Evolutionary conservation across 805 yeast genomes (phyloP).

Genomic region (Candida tallmaniae): DNA sequence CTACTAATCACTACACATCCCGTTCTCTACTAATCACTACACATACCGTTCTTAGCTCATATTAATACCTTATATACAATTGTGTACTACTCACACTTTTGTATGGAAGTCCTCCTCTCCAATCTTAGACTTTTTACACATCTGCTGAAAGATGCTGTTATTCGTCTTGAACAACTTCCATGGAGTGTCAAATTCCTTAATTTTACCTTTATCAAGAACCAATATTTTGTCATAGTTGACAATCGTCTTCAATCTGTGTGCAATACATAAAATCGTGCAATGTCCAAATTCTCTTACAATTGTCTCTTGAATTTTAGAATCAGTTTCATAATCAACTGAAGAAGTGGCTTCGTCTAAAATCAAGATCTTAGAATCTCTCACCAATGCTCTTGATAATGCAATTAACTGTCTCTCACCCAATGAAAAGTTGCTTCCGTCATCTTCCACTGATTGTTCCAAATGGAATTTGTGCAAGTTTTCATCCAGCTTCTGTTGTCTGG

Average conservation of each 20-base stretch:
- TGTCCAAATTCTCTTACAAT: constrained; percentile 63
- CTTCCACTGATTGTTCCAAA: constrained; percentile 48
- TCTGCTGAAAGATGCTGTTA: constrained; percentile 56
- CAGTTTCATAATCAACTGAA: constrained; percentile 83
- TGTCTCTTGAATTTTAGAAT: constrained; percentile 70
- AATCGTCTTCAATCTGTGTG: constrained; percentile 78
- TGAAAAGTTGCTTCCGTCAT: constrained; percentile 69
- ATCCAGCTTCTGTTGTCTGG: constrained; percentile 23
- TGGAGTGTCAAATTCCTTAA: constrained; percentile 74
- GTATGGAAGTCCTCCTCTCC: constrained; percentile 39
- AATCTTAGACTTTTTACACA: constrained; percentile 57
- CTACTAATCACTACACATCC: too few species aligned
- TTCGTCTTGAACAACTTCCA: constrained; percentile 52
- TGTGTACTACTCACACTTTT: too few species aligned
- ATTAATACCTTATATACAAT: neutral
- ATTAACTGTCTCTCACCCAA: constrained; percentile 76
- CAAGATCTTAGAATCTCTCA: constrained; percentile 68
- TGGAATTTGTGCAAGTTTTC: constrained; percentile 34
- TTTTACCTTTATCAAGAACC: constrained; percentile 78
- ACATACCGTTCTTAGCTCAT: neutral
- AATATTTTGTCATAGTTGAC: constrained; percentile 70
- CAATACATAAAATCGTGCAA: constrained; percentile 82
- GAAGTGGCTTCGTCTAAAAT: constrained; percentile 84
- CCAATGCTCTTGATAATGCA: constrained; percentile 80
- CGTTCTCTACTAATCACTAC: too few species aligned